Evolutionary conservation across 768 basidiomycete species (phyloP), one percentile per base, ranked within the genome.

Genomic region (Lentinula aciculospora): DNA sequence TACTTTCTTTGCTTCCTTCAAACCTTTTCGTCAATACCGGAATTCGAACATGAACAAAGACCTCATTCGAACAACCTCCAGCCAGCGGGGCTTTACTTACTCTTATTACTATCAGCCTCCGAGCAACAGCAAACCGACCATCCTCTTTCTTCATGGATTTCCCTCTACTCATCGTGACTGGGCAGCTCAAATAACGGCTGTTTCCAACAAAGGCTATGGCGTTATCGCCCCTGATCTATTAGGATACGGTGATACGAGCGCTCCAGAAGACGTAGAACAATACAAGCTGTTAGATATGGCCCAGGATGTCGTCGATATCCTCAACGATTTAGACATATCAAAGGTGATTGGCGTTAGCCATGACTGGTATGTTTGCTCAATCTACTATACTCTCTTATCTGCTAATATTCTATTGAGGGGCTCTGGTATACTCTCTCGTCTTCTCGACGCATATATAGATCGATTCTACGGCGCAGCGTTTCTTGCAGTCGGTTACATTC

Each of bases 181-280:
- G 80, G 68, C 69, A 40, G 62, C 67, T 36, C 73, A 77, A 50
- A 69, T 77, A 55, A 59, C 67, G 50, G 69, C 69, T 64, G 72
- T 81, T 64, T 55, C 66, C 40, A 63, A 66, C 28, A 65, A 65
- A 56, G 80, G 79, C 23, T 78, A 74, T 44, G 74, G 77, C 12
- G 28, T 80, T 13, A 63, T 82, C 49, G 74, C 70, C 15, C 79
- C 79, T 0, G 80, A 81, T 62, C 71, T 79, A 61, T 71, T 81
- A 13, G 80, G 81, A 5, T 73, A 69, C 34, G 80, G 77, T 15
- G 71, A 64, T 21, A 80, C 81, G 3, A 71, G 72, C 58, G 80
- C 79, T 62, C 72, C 79, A 7, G 59, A 53, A 0, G 68, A 72
- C 25, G 54, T 59, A 5, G 58, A 62, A 17, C 50, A 57, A 45